These are phyloP conservation scores for Solanum dulcamara DNA, from an alignment of 257 asterid genomes.

Conservation along the genomic window DNA sequence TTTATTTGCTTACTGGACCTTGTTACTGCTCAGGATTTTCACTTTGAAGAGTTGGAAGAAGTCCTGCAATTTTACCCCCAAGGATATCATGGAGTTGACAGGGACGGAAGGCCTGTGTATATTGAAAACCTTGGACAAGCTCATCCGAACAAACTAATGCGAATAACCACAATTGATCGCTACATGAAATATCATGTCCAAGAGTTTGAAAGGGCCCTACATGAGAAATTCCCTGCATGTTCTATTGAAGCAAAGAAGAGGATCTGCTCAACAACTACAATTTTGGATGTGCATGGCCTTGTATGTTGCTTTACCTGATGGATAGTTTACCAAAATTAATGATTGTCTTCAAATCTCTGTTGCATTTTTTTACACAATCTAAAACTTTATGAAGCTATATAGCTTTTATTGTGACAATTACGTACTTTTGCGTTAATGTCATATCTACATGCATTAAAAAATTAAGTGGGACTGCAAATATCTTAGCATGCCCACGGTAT, in stretches of 20 bases:
- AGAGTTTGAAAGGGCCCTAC: slow-evolving; percentile 77
- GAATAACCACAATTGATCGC: slow-evolving; percentile 64
- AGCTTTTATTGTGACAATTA: neutral
- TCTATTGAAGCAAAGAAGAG: slow-evolving; percentile 76
- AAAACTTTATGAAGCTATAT: neutral
- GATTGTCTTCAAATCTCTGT: neutral
- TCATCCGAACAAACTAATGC: slow-evolving; percentile 64
- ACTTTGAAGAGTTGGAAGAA: slow-evolving; percentile 74
- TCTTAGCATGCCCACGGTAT: neutral
- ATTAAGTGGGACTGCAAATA: neutral
- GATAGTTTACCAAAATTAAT: neutral
- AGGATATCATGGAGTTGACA: slow-evolving; percentile 34
- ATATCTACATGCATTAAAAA: neutral
- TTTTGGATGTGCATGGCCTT: slow-evolving; percentile 94
- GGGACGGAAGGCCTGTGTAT: slow-evolving; percentile 88
- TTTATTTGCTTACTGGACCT: neutral
- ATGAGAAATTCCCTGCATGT: slow-evolving; percentile 86
- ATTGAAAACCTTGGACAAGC: slow-evolving; percentile 93
- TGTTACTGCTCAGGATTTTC: slow-evolving; percentile 47
- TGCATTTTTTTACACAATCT: neutral
- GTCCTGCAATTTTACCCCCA: slow-evolving; percentile 86
- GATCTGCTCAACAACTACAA: slow-evolving; percentile 71
- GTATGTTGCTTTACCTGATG: slow-evolving; percentile 29
- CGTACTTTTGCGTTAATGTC: neutral
- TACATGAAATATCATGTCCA: slow-evolving; percentile 84